phyloP scores from a whole-genome alignment of 2,329 filamentous ascomycete genomes.

The Fusarium fujikuroi region DNA sequence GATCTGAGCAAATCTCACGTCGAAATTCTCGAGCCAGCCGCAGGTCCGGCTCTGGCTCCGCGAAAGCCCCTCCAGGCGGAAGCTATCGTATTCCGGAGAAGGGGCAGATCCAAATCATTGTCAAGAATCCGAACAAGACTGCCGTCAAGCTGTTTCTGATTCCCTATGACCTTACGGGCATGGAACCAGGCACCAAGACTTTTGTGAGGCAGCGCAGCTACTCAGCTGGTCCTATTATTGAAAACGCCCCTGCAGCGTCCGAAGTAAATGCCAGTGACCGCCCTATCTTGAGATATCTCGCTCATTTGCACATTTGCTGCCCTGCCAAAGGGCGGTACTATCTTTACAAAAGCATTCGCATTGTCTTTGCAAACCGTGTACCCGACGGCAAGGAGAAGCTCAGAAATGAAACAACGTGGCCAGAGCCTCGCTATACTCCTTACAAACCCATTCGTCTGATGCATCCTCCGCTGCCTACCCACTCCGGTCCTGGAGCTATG shows the following conservation, averaged over 20 bases:
- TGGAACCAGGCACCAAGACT: conserved; percentile 94
- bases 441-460: conserved; percentile 77
- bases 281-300: conserved; percentile 85
- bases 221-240: conserved; percentile 85
- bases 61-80: conserved; percentile 78
- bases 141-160: conserved; percentile 96
- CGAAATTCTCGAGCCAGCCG: conserved; percentile 59
- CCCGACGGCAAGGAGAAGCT: conserved; percentile 95
- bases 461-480: conserved; percentile 52
- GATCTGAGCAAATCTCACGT: conserved; percentile 38
- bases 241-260: conserved; percentile 61
- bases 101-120: conserved; percentile 94
- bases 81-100: conserved; percentile 94
- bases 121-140: conserved; percentile 98
- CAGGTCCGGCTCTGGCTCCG: conserved; percentile 61
- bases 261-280: conserved; percentile 56
- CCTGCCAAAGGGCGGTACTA: conserved; percentile 86
- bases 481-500: conserved; percentile 58
- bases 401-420: conserved; percentile 87
- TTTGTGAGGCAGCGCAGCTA: conserved; percentile 96
- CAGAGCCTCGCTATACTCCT: conserved; percentile 84
- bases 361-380: conserved; percentile 96
- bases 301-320: conserved; percentile 93
- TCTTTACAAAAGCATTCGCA: conserved; percentile 89
- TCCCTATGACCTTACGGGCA: conserved; percentile 90